A percentile compares a stretch with the other conserved stretches of the same genome.
phyloP scores from a whole-genome alignment of 2,329 filamentous ascomycete species.

The Aspergillus jensenii region DNA sequence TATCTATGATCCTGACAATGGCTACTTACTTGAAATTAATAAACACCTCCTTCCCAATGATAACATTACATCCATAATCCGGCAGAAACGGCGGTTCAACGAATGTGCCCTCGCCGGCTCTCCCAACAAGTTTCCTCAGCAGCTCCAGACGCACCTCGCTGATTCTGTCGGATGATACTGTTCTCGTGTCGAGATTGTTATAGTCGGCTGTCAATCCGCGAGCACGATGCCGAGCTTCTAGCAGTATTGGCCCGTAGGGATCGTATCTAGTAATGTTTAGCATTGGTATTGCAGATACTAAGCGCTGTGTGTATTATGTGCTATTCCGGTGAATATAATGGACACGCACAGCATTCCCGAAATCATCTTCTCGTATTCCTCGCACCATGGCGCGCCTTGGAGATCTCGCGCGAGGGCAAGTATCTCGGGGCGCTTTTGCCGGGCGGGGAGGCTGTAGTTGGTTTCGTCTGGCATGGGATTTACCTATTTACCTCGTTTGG shows the following conservation, averaged over 20 bases:
- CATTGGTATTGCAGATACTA: neutral
- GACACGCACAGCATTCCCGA: slow-evolving; percentile 34
- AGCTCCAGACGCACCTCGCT: slow-evolving; percentile 25
- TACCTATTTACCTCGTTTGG: too few species aligned
- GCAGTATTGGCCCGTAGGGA: slow-evolving; percentile 23
- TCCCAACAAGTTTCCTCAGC: slow-evolving; percentile 28
- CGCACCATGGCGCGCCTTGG: slow-evolving; percentile 27
- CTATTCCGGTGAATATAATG: too few species aligned
- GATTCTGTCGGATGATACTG: slow-evolving; percentile 27
- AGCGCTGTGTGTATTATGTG: too few species aligned
- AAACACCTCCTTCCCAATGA: slow-evolving; percentile 31
- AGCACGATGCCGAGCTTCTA: slow-evolving; percentile 30
- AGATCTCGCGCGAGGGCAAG: slow-evolving; percentile 30
- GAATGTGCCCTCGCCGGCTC: slow-evolving; percentile 29
- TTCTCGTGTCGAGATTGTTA: slow-evolving; percentile 29
- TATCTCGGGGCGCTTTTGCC: slow-evolving; percentile 29
- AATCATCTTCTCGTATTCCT: slow-evolving; percentile 37
- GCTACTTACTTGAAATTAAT: slow-evolving; percentile 33
- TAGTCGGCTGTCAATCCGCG: slow-evolving; percentile 28
- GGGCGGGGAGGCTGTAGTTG: slow-evolving; percentile 10
- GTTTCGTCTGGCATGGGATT: too few species aligned
- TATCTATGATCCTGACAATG: too few species aligned
- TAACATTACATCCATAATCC: slow-evolving; percentile 35
- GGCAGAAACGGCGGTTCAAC: slow-evolving; percentile 32
- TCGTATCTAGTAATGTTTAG: slow-evolving; percentile 27